These are phyloP conservation scores for Tephrocybe rancida DNA, from an alignment of 768 basidiomycete genomes.

Conservation along the genomic window DNA sequence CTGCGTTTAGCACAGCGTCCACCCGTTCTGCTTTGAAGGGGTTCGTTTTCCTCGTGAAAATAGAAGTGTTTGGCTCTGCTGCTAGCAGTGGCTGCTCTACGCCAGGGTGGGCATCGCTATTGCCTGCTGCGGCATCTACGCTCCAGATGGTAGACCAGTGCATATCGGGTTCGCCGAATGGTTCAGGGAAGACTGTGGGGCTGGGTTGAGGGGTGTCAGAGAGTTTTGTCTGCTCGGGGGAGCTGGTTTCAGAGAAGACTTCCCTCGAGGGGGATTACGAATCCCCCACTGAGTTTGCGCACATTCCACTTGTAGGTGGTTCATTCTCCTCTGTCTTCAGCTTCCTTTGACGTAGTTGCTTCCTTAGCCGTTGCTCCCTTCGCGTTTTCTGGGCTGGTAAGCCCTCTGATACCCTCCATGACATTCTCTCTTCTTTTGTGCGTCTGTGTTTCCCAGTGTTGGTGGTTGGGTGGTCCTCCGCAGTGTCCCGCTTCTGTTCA, in stretches of 20 bases:
- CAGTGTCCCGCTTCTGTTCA: too few relatives aligned
- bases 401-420: too few relatives aligned
- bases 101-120: neutral
- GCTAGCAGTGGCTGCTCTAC: neutral
- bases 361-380: too few relatives aligned
- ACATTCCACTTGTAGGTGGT: neutral
- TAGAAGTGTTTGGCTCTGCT: neutral
- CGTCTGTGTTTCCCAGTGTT: neutral
- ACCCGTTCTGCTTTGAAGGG: conserved; percentile 28
- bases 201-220: neutral
- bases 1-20: conserved; percentile 16
- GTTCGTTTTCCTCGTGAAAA: conserved; percentile 25
- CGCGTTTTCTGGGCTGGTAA: too few relatives aligned
- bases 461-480: too few relatives aligned
- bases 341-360: too few relatives aligned
- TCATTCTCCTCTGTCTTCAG: neutral
- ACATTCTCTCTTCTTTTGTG: too few relatives aligned
- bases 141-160: conserved; percentile 8
- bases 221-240: neutral
- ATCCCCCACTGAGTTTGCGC: conserved; percentile 15
- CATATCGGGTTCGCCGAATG: neutral
- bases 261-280: conserved; percentile 7
- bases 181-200: neutral
- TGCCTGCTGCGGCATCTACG: conserved; percentile 1
- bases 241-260: neutral